Evolutionary conservation across 169 alveolate species (phyloP).

Genomic region (Plasmodium ovale): DNA sequence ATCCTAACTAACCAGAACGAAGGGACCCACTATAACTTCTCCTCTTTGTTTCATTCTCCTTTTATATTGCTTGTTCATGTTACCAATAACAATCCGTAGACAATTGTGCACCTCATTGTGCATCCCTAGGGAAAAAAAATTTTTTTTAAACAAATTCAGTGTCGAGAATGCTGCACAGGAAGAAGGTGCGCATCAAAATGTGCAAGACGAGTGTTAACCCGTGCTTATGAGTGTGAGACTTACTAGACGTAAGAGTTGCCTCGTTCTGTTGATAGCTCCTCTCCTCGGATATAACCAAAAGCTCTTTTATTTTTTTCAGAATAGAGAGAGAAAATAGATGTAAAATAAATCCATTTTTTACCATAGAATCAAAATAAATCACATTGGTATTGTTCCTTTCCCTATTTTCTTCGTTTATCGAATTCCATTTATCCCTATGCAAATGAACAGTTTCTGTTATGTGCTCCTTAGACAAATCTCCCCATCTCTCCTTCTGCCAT

Average conservation of each 20-base stretch:
- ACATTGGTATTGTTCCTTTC: no score
- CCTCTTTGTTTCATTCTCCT: slow-evolving; percentile 7
- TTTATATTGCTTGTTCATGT: neutral
- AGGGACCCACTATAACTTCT: slow-evolving; percentile 65
- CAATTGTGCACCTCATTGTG: slow-evolving; percentile 40
- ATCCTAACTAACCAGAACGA: slow-evolving; percentile 37
- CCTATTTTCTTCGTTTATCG: no score
- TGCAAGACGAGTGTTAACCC: neutral
- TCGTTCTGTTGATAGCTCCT: slow-evolving; percentile 40
- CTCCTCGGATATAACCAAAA: slow-evolving; percentile 23
- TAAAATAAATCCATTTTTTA: neutral
- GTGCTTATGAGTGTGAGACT: neutral
- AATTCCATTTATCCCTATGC: no score
- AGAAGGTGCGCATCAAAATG: neutral
- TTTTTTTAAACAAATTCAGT: neutral
- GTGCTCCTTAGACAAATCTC: neutral
- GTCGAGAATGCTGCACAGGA: neutral
- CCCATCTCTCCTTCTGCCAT: neutral
- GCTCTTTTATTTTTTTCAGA: slow-evolving; percentile 13
- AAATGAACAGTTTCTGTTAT: neutral
- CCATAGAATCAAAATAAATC: no score
- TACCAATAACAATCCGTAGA: neutral
- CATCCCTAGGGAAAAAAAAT: slow-evolving; percentile 4
- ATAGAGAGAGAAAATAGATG: slow-evolving; percentile 6
- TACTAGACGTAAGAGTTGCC: slow-evolving; percentile 37